These are phyloP conservation scores for Clarkia xantiana DNA, from an alignment of 345 rosid genomes.

Conservation along the genomic window DNA sequence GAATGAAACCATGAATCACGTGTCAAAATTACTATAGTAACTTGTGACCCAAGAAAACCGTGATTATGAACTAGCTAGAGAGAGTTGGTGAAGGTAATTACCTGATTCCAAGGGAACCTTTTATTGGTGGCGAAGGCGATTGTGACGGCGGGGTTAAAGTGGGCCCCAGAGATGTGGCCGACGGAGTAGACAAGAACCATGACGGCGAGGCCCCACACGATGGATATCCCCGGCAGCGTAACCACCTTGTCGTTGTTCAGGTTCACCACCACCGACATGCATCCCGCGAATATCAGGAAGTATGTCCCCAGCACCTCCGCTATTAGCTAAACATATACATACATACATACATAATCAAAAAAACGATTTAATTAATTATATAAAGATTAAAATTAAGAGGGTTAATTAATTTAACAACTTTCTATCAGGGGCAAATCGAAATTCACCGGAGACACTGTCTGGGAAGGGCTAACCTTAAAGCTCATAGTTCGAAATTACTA, in stretches of 20 bases:
- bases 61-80: too few species aligned
- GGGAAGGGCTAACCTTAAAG: too few species aligned
- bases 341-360: too few species aligned
- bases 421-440: neutral
- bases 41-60: neutral
- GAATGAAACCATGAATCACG: neutral
- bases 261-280: constrained; percentile 66
- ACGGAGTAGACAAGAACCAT: constrained; percentile 71
- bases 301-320: constrained; percentile 81
- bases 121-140: constrained; percentile 72
- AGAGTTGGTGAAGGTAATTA: constrained; percentile 6
- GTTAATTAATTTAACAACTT: too few species aligned
- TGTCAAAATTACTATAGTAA: neutral
- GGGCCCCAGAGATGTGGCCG: constrained; percentile 97
- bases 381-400: too few species aligned
- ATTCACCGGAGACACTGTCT: too few species aligned
- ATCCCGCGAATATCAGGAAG: constrained; percentile 82
- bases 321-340: constrained; percentile 27
- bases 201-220: constrained; percentile 78
- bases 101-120: constrained; percentile 79
- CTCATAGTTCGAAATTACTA: too few species aligned
- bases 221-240: constrained; percentile 55
- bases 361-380: too few species aligned
- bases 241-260: constrained; percentile 42
- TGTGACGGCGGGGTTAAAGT: constrained; percentile 94